Conservation (phyloP, 148 eudicot species). For the Silene uniflora region DNA sequence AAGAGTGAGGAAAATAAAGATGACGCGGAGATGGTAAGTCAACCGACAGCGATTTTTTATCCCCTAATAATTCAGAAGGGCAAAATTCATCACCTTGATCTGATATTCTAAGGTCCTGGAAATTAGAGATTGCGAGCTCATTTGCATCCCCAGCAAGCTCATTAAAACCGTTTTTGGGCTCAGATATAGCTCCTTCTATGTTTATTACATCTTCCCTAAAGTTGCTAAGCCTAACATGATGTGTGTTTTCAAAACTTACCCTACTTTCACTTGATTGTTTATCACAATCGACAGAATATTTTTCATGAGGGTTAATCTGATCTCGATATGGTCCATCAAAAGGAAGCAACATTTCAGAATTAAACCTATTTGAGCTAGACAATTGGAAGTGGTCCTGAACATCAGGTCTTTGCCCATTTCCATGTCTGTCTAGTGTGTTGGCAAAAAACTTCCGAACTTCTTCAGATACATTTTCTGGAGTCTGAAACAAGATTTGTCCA, state of each 20-base stretch:
- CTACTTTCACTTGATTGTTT: slow-evolving; percentile 22
- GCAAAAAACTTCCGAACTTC: slow-evolving; percentile 69
- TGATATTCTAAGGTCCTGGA: slow-evolving; percentile 31
- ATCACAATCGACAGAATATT: slow-evolving; percentile 22
- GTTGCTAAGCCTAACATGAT: slow-evolving; percentile 10
- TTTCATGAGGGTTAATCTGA: slow-evolving; percentile 32
- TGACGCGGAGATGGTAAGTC: slow-evolving; percentile 41
- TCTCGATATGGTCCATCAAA: slow-evolving; percentile 29
- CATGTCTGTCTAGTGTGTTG: slow-evolving; percentile 75
- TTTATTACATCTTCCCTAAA: slow-evolving; percentile 18
- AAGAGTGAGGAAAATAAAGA: slow-evolving; percentile 31
- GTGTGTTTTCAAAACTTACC: slow-evolving; percentile 20
- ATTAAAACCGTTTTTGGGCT: slow-evolving; percentile 22
- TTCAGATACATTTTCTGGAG: slow-evolving; percentile 46
- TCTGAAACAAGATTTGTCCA: slow-evolving; percentile 56
- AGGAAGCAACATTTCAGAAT: slow-evolving; percentile 22
- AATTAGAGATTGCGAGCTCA: slow-evolving; percentile 34
- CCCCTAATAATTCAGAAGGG: slow-evolving; percentile 12
- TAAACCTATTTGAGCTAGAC: slow-evolving; percentile 25
- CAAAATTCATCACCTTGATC: slow-evolving; percentile 21
- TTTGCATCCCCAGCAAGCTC: slow-evolving; percentile 38
- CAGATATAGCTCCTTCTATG: slow-evolving; percentile 20
- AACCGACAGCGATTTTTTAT: slow-evolving; percentile 12
- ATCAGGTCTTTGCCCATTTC: slow-evolving; percentile 71
- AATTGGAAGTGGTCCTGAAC: slow-evolving; percentile 43